phyloP scores from a whole-genome alignment of 768 basidiomycete species.

The Suillus placidus region DNA sequence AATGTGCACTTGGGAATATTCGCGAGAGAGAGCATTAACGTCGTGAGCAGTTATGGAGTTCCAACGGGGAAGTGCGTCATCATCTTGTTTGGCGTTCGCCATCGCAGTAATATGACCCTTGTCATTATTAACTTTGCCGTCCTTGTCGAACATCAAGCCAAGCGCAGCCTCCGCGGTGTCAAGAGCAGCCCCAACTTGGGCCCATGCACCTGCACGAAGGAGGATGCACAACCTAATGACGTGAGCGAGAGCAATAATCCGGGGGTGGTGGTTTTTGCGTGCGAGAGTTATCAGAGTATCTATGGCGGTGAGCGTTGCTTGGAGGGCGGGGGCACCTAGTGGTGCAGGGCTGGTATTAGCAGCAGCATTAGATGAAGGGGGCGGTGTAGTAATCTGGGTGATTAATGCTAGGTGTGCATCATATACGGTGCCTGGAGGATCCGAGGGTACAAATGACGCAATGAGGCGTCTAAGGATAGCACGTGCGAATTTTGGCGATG shows the following conservation, averaged over 20 bases:
- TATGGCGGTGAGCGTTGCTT: slow-evolving; percentile 36
- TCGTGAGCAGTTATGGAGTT: slow-evolving; percentile 33
- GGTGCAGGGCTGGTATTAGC: slow-evolving; percentile 1
- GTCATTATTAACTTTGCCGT: neutral
- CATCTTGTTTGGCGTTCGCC: neutral
- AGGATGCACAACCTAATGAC: slow-evolving; percentile 62
- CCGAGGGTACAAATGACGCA: slow-evolving; percentile 28
- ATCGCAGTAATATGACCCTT: neutral
- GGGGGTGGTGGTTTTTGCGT: slow-evolving; percentile 37
- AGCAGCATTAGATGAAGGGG: slow-evolving; percentile 10
- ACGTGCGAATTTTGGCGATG: slow-evolving; percentile 54
- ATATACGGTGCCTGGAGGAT: slow-evolving; percentile 58
- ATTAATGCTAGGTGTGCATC: slow-evolving; percentile 59
- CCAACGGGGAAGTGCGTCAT: slow-evolving; percentile 26
- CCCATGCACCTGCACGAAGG: slow-evolving; percentile 24
- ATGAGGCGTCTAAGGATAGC: slow-evolving; percentile 33
- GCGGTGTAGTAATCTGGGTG: slow-evolving; percentile 38
- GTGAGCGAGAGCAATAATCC: slow-evolving; percentile 51
- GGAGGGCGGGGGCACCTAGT: slow-evolving; percentile 23
- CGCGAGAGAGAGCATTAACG: slow-evolving; percentile 19
- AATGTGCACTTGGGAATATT: neutral
- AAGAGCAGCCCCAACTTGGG: slow-evolving; percentile 46
- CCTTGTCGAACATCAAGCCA: neutral
- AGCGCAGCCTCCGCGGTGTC: neutral
- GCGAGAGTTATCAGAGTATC: slow-evolving; percentile 37